Evolutionary conservation across 331 rosid species (phyloP).

Genomic region (Ulmus americana): DNA sequence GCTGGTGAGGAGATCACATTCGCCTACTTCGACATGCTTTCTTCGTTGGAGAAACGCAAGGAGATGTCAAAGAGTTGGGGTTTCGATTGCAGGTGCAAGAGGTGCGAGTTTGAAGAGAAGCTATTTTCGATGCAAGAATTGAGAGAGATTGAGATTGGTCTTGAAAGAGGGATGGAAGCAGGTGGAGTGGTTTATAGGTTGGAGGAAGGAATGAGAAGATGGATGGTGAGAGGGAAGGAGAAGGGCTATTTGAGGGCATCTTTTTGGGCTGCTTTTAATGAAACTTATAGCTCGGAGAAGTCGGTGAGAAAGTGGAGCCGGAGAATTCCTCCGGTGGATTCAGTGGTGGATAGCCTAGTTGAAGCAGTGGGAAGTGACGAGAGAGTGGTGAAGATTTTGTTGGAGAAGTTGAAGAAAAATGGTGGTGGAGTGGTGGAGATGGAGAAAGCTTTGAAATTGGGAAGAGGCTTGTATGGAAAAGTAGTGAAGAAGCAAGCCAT

Average conservation of each 20-base stretch:
- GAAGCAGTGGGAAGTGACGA: conserved; percentile 72
- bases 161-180: conserved; percentile 57
- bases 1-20: conserved; percentile 77
- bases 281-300: conserved; percentile 51
- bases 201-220: conserved; percentile 72
- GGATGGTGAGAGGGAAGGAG: conserved; percentile 62
- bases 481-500: conserved; percentile 64
- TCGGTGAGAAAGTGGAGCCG: conserved; percentile 65
- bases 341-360: conserved; percentile 44
- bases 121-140: conserved; percentile 39
- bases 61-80: conserved; percentile 69
- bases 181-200: conserved; percentile 48
- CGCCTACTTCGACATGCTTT: conserved; percentile 57
- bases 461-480: conserved; percentile 65
- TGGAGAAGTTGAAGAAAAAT: conserved; percentile 45
- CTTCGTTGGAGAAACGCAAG: conserved; percentile 39
- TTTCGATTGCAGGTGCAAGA: conserved; percentile 61
- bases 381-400: conserved; percentile 49
- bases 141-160: conserved; percentile 56
- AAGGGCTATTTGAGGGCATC: conserved; percentile 71
- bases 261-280: conserved; percentile 55
- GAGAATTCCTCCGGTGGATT: conserved; percentile 41
- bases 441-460: conserved; percentile 55
- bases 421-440: conserved; percentile 32
- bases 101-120: conserved; percentile 68